Evolutionary conservation across 257 asterid genomes (phyloP), one percentile per base, ranked within the genome.

Genomic region (Cinchona pubescens): DNA sequence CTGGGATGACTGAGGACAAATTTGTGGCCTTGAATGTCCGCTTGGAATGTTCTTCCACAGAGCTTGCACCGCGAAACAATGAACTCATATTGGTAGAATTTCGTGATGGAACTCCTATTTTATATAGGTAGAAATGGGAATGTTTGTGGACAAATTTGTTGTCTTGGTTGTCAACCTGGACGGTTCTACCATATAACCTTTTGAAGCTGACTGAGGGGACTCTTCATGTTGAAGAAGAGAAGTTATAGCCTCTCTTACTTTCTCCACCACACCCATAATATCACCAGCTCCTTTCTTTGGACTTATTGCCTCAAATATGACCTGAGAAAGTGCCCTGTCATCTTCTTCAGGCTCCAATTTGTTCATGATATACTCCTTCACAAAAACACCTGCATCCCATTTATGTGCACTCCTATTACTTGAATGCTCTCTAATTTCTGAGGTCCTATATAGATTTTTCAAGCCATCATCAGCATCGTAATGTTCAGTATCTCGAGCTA

Each of bases 321-420:
- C 96, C 79, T 86, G 89, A n/a, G 99, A 92, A 67, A 92, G 97
- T 43, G 96, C 97, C 78, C 72, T 85, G 62, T 92, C 99, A 27
- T 91, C 94, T 48, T 92, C 97, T 74, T 96, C 98, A 5, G 98
- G 98, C 87, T 92, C 97, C 62, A 91, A 81, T 78, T 93, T 91
- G 70, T 87, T 86, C 88, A 85, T 82, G 83, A 94, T 83, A 67
- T 87, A 92, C 90, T 94, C 97, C 78, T 89, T 94, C 34, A 92
- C 88, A 0, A 97, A 92, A 72, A 90, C 92, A 38, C 97, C 97
- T 76, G 87, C 92, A 75, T 92, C 98, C 90, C 89, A 87, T 73
- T 78, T 83, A 46, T 81, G 86, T 5, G 92, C 88, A 61, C 86
- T 85, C 72, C 42, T 72, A 40, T 71, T 5, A 35, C n/a, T n/a